Base-by-base conservation (phyloP, 257 asterid genomes). In the Salvia hispanica region DNA sequence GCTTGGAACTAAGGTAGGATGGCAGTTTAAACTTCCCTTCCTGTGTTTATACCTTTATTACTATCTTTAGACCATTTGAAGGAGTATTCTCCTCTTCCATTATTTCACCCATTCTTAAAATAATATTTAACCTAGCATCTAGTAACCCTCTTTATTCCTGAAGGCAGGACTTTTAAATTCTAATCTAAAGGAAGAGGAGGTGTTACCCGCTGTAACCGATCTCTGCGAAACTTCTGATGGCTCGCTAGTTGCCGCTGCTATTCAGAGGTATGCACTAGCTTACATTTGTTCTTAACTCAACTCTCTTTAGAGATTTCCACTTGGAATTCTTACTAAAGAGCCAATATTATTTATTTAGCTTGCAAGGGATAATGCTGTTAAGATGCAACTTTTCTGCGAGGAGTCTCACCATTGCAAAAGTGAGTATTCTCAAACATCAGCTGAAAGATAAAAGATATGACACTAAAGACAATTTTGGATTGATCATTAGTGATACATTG, bases 341-440 rank as follows among this genome's bases (percentile, higher is more conserved):
- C 15, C 40, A 10, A 47, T 50, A 13, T 34, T 52, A 13, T 13
- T 2, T 68, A 14, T 78, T 36, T 58, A 90, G 99, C 83, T 88
- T 88, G 82, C 61, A 91, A 39, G 99, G 97, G 4, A 77, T 93
- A 37, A 31, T 90, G 84, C 83, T 93, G 66, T 71, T 93, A 77
- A 76, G 82, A 69, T 88, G 91, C 79, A 46, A 86, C 67, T 72
- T 71, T 48, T 78, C 91, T 36, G 48, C 80, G 58, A 80, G 72
- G 80, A 81, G 77, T 39, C 94, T 93, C 68, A 81, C 87, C 42
- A 14, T 82, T 7, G 66, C 74, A 71, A 84, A 85, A 79, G 96
- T 92, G 72, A 79, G 96, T 82, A 69, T 66, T 9, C 56, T 58
- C 3, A 25, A 25, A 25, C 31, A 25, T 25, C 31, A 25, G 31